A percentile compares a stretch with the other conserved stretches of the same genome.
Evolutionary conservation across 2,329 filamentous ascomycete genomes (phyloP).

Genomic region (Phoma sp.): DNA sequence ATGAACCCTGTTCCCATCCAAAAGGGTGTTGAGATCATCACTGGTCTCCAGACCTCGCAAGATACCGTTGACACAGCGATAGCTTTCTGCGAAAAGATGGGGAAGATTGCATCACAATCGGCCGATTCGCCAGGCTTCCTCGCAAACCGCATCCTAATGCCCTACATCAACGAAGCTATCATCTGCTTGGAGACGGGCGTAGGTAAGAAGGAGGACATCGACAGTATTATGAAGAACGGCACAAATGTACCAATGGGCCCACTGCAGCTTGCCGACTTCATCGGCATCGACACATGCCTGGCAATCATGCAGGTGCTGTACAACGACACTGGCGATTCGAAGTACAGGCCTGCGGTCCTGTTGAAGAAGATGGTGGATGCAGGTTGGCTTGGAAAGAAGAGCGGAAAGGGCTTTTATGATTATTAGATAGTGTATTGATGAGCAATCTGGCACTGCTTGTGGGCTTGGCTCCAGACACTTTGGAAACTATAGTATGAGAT

Average conservation of each 20-base stretch:
- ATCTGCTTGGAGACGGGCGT: slow-evolving; percentile 95
- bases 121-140: slow-evolving; percentile 93
- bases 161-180: slow-evolving; percentile 98
- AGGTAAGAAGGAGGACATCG: slow-evolving; percentile 87
- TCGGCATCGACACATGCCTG: slow-evolving; percentile 93
- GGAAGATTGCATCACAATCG: slow-evolving; percentile 86
- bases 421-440: slow-evolving; percentile 59
- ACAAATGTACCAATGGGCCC: slow-evolving; percentile 99
- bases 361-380: slow-evolving; percentile 96
- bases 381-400: slow-evolving; percentile 97
- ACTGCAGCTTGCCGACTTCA: slow-evolving; percentile 92
- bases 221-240: slow-evolving; percentile 98
- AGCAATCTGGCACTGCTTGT: background rate
- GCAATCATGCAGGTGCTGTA: slow-evolving; percentile 97
- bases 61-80: slow-evolving; percentile 82
- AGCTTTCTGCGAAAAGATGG: slow-evolving; percentile 88
- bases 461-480: too few relatives aligned
- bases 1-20: slow-evolving; percentile 99
- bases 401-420: slow-evolving; percentile 92
- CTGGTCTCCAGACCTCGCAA: slow-evolving; percentile 86
- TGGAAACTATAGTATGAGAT: too few relatives aligned
- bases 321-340: slow-evolving; percentile 89
- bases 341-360: slow-evolving; percentile 89
- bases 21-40: slow-evolving; percentile 97
- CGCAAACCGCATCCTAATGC: slow-evolving; percentile 97